These are phyloP conservation scores for Leishmania guyanensis DNA, from an alignment of 208 protist genomes.

Conservation along the genomic window DNA sequence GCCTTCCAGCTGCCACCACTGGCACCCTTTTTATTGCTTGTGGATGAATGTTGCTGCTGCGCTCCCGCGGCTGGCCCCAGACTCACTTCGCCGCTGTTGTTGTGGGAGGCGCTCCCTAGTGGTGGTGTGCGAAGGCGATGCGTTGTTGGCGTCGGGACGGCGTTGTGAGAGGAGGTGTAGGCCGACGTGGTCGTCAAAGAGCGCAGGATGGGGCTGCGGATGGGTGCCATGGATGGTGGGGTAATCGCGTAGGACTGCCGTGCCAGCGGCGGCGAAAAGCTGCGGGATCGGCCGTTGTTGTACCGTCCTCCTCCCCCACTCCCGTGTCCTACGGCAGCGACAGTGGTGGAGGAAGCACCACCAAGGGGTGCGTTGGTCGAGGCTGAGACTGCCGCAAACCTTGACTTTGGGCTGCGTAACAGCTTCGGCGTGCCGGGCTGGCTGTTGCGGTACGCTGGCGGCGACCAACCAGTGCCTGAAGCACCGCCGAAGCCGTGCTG, in stretches of 20 bases:
- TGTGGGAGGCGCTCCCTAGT: not conserved
- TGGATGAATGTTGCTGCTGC: not conserved
- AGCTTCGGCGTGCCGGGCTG: constrained; percentile 24
- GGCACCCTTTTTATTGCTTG: not conserved
- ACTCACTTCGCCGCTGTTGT: not conserved
- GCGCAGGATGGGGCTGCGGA: constrained; percentile 20
- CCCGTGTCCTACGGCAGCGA: not conserved
- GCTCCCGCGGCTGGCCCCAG: not conserved
- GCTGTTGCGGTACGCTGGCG: constrained; percentile 31
- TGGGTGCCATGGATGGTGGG: constrained; percentile 18
- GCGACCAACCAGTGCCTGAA: constrained; percentile 15
- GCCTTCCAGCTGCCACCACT: constrained; percentile 1
- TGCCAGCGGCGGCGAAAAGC: constrained; percentile 13
- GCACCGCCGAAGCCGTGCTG: not conserved
- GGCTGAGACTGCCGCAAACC: constrained; percentile 20
- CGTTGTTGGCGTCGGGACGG: constrained; percentile 15
- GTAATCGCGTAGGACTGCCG: constrained; percentile 29
- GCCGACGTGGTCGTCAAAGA: not conserved
- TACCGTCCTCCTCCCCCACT: not conserved
- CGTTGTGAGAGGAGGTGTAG: constrained; percentile 13
- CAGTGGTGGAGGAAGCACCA: constrained; percentile 4
- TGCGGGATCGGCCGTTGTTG: constrained; percentile 5
- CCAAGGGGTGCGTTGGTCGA: constrained; percentile 13
- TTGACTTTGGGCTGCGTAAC: constrained; percentile 27
- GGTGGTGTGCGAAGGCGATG: constrained; percentile 3